Evolutionary conservation across 768 basidiomycete genomes (phyloP).

Genomic region (Mycena galopus): DNA sequence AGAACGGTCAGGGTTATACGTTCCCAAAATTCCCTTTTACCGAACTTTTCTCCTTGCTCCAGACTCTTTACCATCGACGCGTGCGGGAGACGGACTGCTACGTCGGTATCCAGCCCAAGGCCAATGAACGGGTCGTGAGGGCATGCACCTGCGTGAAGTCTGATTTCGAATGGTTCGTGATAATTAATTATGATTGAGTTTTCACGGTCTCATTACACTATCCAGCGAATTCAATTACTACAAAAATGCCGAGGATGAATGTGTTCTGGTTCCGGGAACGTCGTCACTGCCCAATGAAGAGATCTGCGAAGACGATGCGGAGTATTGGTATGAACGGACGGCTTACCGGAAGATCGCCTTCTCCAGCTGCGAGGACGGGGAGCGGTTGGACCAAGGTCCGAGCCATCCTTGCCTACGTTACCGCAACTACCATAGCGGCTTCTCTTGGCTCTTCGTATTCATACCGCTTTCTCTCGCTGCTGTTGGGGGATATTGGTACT

Average conservation of each 20-base stretch:
- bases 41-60: slow-evolving; percentile 1
- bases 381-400: slow-evolving; percentile 79
- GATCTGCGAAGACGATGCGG: slow-evolving; percentile 69
- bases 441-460: slow-evolving; percentile 89
- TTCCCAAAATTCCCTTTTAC: not conserved
- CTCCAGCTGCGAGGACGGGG: slow-evolving; percentile 87
- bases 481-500: not conserved
- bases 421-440: slow-evolving; percentile 73
- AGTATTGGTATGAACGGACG: slow-evolving; percentile 90
- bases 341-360: slow-evolving; percentile 91
- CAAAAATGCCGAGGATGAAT: slow-evolving; percentile 76
- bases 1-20: slow-evolving; percentile 69
- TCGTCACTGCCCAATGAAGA: slow-evolving; percentile 70
- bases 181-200: not conserved
- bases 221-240: slow-evolving; percentile 92
- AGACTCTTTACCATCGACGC: slow-evolving; percentile 95
- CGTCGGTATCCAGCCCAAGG: slow-evolving; percentile 78
- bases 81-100: slow-evolving; percentile 83
- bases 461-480: slow-evolving; percentile 39
- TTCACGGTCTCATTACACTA: slow-evolving; percentile 4
- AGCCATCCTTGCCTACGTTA: slow-evolving; percentile 74
- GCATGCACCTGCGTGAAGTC: slow-evolving; percentile 79
- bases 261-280: slow-evolving; percentile 82
- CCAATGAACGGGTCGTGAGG: slow-evolving; percentile 62
- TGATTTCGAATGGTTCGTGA: slow-evolving; percentile 92